Conservation (phyloP, 2,329 filamentous ascomycete species). For the Exophiala sp. region DNA sequence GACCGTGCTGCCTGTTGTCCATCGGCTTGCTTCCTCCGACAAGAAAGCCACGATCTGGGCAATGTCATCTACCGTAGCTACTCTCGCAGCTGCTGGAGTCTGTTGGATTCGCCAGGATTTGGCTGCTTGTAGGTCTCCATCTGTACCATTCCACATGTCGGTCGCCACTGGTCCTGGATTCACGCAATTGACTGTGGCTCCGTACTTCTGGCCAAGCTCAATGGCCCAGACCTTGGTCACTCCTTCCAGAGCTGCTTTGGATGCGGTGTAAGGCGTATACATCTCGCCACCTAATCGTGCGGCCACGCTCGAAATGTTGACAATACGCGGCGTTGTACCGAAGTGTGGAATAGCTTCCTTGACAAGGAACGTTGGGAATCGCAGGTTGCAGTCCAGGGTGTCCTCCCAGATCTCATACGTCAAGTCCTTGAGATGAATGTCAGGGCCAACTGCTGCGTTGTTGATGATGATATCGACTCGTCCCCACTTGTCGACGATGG, state of each 20-base stretch:
- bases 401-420: conserved; percentile 5
- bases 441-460: conserved; percentile 4
- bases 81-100: too few species aligned
- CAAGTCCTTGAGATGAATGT: background rate
- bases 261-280: conserved; percentile 37
- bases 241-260: conserved; percentile 68
- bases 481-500: background rate
- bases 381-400: conserved; percentile 1
- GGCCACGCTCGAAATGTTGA: conserved; percentile 27
- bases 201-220: conserved; percentile 56
- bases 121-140: too few species aligned
- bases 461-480: conserved; percentile 14
- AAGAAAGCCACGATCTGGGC: too few species aligned
- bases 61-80: too few species aligned
- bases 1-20: too few species aligned
- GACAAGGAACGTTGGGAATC: conserved; percentile 20
- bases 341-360: conserved; percentile 22
- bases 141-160: conserved; percentile 54
- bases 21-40: too few species aligned
- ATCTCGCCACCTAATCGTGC: background rate
- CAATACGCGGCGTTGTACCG: conserved; percentile 18
- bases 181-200: conserved; percentile 60
- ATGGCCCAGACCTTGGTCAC: conserved; percentile 67
- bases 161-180: conserved; percentile 61
- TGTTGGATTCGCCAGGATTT: too few species aligned